A percentile compares a stretch with the other conserved stretches of the same genome.
Evolutionary conservation across 768 basidiomycete species (phyloP).

Genomic region (Epithele typhae): DNA sequence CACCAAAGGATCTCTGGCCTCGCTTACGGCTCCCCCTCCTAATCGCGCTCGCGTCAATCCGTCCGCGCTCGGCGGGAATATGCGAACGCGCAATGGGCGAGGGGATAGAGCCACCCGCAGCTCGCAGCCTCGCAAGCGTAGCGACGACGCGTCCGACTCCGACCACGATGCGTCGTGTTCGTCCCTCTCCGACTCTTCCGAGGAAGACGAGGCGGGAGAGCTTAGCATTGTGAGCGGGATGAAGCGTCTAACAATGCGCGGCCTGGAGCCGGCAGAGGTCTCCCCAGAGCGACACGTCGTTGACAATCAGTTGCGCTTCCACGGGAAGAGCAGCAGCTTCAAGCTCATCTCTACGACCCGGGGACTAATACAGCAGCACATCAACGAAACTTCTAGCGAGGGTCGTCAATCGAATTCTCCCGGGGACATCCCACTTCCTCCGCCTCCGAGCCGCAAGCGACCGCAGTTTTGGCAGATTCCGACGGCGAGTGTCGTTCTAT

Average conservation of each 20-base stretch:
- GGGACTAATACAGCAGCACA: conserved; percentile 48
- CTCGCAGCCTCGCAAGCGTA: background rate
- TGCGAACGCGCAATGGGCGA: background rate
- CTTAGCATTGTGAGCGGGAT: conserved; percentile 36
- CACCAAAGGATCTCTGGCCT: conserved; percentile 1
- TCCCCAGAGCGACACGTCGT: conserved; percentile 17
- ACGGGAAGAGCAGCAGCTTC: conserved; percentile 57
- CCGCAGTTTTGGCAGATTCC: conserved; percentile 55
- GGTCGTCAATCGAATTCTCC: conserved; percentile 11
- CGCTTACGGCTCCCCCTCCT: conserved; percentile 7
- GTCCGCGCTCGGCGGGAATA: background rate
- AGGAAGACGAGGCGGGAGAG: conserved; percentile 34
- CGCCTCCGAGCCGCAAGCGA: conserved; percentile 22
- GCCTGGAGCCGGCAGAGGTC: conserved; percentile 34
- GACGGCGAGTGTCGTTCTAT: conserved; percentile 34
- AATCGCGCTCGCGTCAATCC: background rate
- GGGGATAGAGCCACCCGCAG: background rate
- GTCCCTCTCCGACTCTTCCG: conserved; percentile 26
- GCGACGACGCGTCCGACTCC: conserved; percentile 4
- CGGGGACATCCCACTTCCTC: conserved; percentile 14
- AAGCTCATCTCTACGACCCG: conserved; percentile 51
- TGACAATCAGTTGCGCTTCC: conserved; percentile 48
- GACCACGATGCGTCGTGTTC: conserved; percentile 11
- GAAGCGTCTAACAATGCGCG: conserved; percentile 33
- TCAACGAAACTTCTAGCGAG: conserved; percentile 32